Base-by-base conservation (phyloP, 2,329 filamentous ascomycete species). In the Zasmidium angulare region DNA sequence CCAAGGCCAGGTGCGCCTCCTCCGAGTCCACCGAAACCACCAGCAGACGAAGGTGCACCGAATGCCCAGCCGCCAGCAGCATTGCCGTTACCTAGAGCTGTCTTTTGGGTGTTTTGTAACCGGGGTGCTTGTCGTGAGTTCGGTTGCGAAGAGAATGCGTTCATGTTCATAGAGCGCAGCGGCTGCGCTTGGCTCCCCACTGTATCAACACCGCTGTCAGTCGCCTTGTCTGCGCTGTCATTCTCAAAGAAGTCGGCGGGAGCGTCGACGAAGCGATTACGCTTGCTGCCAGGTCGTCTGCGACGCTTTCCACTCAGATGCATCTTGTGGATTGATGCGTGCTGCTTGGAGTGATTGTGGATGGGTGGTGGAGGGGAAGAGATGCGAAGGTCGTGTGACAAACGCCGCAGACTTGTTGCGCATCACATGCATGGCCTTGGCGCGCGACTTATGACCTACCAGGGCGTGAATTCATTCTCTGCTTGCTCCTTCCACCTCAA, bases 21-120 rank as follows among this genome's bases (percentile, higher is more conserved):
- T 29, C 61, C 56, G 1, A 61, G 63, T 40, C 62, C 63, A 2
- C 60, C 59, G 29, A 65, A 63, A n/a, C 31, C 52, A 55, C 81
- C 78, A 63, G 79, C 81, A 53, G 80, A 80, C 69, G 82, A 79
- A 47, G 82, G 81, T 56, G 81, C 73, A 51, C 81, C 81, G 69
- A 85, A 85, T 51, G 81, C 82, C 83, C 83, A 86, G 70, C 81
- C 81, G 62, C 81, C 62, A 31, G 62, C 65, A 36, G 62, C 65
- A 36, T 64, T 78, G 68, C 79, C 80, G 67, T 77, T 80, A 54
- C 82, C 83, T 80, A 71, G 52, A 1, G 64, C 66, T 2, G 64
- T 65, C 68, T 73, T 73, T 46, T 67, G 63, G 22, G 69, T 68
- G 55, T 72, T 73, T 55, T 71, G 70, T 51, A 73, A 57, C 47